Percentiles rank a stretch among this genome's conserved stretches.
Evolutionary conservation across 768 basidiomycete genomes (phyloP).

Genomic region (Hygrocybe punicea): DNA sequence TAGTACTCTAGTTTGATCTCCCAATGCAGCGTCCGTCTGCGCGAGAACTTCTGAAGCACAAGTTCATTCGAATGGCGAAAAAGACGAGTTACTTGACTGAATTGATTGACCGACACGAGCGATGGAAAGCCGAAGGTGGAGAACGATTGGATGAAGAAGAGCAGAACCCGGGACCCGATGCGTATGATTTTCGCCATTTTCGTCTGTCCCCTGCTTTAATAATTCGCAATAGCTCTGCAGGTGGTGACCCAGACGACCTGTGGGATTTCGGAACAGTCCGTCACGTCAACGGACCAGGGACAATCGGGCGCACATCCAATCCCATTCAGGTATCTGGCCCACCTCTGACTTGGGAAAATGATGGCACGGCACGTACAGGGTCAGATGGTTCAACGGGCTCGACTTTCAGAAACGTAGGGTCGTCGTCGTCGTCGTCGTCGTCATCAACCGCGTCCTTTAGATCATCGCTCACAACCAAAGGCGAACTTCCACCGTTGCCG

Average conservation of each 20-base stretch:
- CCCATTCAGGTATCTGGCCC: conserved; percentile 61
- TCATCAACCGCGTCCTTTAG: conserved; percentile 28
- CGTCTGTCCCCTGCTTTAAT: conserved; percentile 3
- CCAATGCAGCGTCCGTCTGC: conserved; percentile 78
- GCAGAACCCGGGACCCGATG: conserved; percentile 54
- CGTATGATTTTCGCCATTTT: conserved; percentile 43
- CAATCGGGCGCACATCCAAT: conserved; percentile 64
- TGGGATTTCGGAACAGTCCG: conserved; percentile 99
- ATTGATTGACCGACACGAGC: conserved; percentile 89
- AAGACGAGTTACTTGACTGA: conserved; percentile 94
- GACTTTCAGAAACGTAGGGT: conserved; percentile 3
- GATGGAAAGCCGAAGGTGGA: conserved; percentile 90
- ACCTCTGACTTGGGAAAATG: conserved; percentile 78
- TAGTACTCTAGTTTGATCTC: neutral
- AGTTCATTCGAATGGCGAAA: conserved; percentile 92
- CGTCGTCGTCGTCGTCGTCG: conserved; percentile 21
- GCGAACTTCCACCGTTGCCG: conserved; percentile 61
- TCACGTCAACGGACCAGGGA: conserved; percentile 56
- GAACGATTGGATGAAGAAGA: conserved; percentile 71
- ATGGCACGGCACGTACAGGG: conserved; percentile 42
- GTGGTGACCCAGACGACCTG: conserved; percentile 71
- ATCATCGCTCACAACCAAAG: conserved; percentile 52
- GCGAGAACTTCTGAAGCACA: conserved; percentile 93
- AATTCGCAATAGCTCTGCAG: conserved; percentile 41
- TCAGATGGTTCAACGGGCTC: conserved; percentile 40